A percentile compares a stretch with the other conserved stretches of the same genome.
Evolutionary conservation across 2,329 filamentous ascomycete genomes (phyloP).

Genomic region (Myrmaecium sp.): DNA sequence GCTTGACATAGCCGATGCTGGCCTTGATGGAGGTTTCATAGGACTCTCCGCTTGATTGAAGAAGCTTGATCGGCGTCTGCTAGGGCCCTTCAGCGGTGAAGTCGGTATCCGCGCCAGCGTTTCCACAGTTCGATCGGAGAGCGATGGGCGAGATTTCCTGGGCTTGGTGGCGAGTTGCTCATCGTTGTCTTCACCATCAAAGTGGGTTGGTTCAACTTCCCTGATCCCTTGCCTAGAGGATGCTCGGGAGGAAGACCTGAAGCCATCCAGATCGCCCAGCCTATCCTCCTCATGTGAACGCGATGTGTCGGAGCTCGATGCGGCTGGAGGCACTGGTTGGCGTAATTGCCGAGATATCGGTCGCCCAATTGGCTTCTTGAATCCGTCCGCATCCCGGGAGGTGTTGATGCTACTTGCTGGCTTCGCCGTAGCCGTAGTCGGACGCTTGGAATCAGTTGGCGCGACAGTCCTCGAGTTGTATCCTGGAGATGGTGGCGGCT

Average conservation of each 20-base stretch:
- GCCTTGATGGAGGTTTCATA: conserved; percentile 44
- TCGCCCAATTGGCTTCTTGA: conserved; percentile 20
- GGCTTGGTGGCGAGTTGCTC: conserved; percentile 6
- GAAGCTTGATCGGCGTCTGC: conserved; percentile 52
- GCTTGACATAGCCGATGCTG: conserved; percentile 43
- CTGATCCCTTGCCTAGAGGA: conserved; percentile 13
- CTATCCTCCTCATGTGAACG: conserved; percentile 6
- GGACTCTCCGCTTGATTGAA: conserved; percentile 44
- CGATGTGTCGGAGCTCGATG: conserved; percentile 1
- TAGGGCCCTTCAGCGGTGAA: conserved; percentile 47
- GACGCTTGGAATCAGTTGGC: not conserved
- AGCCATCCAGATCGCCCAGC: conserved; percentile 25
- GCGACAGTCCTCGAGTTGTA: no score
- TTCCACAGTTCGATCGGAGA: conserved; percentile 74
- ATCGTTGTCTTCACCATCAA: conserved; percentile 2
- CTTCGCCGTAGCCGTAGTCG: not conserved
- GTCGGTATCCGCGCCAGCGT: conserved; percentile 63
- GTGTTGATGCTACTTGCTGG: no score
- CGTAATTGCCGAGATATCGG: conserved; percentile 17
- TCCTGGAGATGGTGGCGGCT: no score
- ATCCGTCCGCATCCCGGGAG: conserved; percentile 12
- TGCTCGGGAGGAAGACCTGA: conserved; percentile 23
- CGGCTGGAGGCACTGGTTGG: conserved; percentile 6
- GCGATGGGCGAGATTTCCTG: conserved; percentile 35
- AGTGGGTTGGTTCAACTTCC: conserved; percentile 10